Percentiles rank a stretch among this genome's conserved stretches.
These are phyloP conservation scores for Phytophthora sansomeana DNA, from an alignment of 352 stramenopile genomes.

Conservation along the genomic window DNA sequence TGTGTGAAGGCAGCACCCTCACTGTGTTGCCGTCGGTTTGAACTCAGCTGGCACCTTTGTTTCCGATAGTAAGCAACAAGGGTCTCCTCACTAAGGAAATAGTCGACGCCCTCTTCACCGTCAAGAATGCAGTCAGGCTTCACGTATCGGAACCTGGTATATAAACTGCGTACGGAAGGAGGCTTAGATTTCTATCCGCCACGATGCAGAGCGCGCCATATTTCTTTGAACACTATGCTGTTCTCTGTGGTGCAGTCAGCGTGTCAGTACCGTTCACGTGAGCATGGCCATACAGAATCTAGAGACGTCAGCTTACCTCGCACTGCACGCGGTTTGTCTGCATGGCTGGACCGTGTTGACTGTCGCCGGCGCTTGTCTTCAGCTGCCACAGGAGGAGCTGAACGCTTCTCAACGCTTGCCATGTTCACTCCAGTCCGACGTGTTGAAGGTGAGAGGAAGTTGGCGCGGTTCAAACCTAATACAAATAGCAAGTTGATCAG, in stretches of 20 bases:
- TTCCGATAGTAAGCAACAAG: too few relatives aligned
- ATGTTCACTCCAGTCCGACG: too few relatives aligned
- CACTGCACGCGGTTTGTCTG: background rate
- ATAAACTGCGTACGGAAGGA: background rate
- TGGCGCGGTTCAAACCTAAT: too few relatives aligned
- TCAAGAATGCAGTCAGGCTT: background rate
- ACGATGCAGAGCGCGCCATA: conserved; percentile 9
- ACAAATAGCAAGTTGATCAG: too few relatives aligned
- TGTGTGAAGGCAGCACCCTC: background rate
- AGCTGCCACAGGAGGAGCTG: background rate
- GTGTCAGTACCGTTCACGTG: background rate
- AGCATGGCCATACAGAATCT: background rate
- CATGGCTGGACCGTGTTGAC: background rate
- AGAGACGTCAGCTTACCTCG: background rate
- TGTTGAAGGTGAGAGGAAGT: too few relatives aligned
- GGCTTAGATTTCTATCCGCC: conserved; percentile 9
- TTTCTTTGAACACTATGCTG: conserved; percentile 2
- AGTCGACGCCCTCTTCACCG: background rate
- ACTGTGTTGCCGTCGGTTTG: background rate
- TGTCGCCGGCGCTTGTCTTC: background rate
- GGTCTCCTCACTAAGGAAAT: background rate
- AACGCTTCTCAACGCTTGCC: background rate
- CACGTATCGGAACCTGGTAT: conserved; percentile 3
- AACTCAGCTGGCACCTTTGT: too few relatives aligned
- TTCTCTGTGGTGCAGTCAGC: background rate